Percentiles rank a stretch among this genome's conserved stretches.
Evolutionary conservation across 2,329 filamentous ascomycete genomes (phyloP).

Genomic region (Ophiostoma australiae): DNA sequence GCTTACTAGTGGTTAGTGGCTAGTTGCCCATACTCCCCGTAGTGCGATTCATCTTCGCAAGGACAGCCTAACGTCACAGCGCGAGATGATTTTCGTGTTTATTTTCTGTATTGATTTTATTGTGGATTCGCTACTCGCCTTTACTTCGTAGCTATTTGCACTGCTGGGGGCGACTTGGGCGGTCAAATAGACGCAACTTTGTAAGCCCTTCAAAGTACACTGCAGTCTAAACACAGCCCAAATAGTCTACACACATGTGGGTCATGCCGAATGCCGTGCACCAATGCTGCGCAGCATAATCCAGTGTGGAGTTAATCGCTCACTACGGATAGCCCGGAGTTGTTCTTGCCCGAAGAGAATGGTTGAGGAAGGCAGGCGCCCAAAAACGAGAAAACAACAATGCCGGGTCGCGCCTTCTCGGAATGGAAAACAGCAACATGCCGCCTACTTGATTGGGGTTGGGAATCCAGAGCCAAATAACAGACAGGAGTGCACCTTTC

Average conservation of each 20-base stretch:
- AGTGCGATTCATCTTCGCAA: background rate
- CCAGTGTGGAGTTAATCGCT: conserved; percentile 15
- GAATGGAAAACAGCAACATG: conserved; percentile 9
- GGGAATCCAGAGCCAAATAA: background rate
- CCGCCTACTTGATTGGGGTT: background rate
- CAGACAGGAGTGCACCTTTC: background rate
- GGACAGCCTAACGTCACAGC: background rate
- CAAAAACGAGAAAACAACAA: background rate
- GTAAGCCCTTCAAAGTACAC: background rate
- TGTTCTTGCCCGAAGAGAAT: background rate
- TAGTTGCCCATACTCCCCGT: background rate
- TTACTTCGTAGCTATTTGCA: background rate
- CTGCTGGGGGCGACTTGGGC: background rate
- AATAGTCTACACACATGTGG: background rate
- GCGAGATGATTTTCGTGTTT: conserved; percentile 1
- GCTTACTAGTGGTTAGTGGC: conserved; percentile 6
- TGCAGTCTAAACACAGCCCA: background rate
- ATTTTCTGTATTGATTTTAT: background rate
- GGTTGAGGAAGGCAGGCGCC: background rate
- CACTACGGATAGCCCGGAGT: conserved; percentile 14
- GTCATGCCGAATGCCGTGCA: background rate
- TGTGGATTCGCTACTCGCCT: conserved; percentile 1
- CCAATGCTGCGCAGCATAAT: background rate
- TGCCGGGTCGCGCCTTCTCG: conserved; percentile 6
- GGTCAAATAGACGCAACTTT: background rate